Base-by-base conservation (phyloP, 2,329 filamentous ascomycete genomes). In the Dendryphion nanum region DNA sequence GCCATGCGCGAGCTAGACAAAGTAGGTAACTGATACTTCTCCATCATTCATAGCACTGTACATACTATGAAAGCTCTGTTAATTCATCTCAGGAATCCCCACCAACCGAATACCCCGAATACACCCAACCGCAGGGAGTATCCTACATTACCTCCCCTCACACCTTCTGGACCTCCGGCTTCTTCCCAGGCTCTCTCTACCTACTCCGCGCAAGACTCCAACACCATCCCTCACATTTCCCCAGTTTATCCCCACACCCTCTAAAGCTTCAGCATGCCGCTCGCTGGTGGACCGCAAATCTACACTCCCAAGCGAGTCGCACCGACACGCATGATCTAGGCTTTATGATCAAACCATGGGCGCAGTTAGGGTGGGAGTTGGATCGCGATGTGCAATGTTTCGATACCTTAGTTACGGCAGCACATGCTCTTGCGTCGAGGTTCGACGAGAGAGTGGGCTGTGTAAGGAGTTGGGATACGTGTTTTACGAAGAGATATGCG, bases 261-360 rank as follows among this genome's bases (percentile, higher is more conserved):
- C 23, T 26, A 26, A 26, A n/a, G n/a, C 23, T n/a, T 26, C 10
- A n/a, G n/a, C 23, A 26, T n/a, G 23, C 23, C 10, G 10, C 10
- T n/a, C 10, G n/a, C 10, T 8, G 10, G 10, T 26, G 23, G 23
- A 26, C 23, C 10, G 23, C 10, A n/a, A 26, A n/a, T n/a, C 23
- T 26, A n/a, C 63, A 69, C 40, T 38, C 50, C 29, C 67, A 69
- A 28, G 58, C 65, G 3, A 17, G 26, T 2, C 46, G 66, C 3
- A 41, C 20, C 1, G 54, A 43, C 4, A 71, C 68, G 0, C 68
- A 72, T 34, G 68, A 71, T 37, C 55, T 71, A 3, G 63, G 68
- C 2, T 72, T 72, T 51, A 69, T 72, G 62, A 63, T 70, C 15
- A 46, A 45, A 16, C 67, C 68, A 0, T 68, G 66, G 64, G 62